Base-by-base conservation (phyloP, 768 basidiomycete genomes). In the Atractiella rhizophila region DNA sequence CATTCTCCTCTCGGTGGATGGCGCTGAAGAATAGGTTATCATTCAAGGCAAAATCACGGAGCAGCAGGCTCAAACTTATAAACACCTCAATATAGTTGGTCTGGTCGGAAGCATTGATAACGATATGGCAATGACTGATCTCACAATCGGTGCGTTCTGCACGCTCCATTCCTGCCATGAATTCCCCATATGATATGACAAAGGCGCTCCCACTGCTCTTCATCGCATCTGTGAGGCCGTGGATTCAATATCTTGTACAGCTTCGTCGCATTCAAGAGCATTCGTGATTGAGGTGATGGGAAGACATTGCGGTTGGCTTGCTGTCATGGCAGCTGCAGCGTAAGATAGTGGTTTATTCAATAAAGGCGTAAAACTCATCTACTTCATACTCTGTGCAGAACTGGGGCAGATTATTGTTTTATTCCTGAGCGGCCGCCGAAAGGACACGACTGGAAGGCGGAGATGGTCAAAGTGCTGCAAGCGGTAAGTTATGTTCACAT, bases 211-310 rank as follows among this genome's bases (percentile, higher is more conserved):
- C 1, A 98, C 88, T 2, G 88, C 88, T 16, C 63, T 98, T 28
- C 85, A 88, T 50, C 71, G 91, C 30, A 96, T 96, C 41, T 96
- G 91, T 60, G 91, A 96, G 59, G 74, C 85, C 21, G 79, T 98
- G 58, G 91, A 98, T 57, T 88, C 83, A 49, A 96, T 98, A 60
- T 88, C 85, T 52, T 86, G 85, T 4, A 96, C 91, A 7, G 91
- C 91, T 6, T 69, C 69, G 48, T 88, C 82, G 41, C 91, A 98
- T 59, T 94, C 85, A 23, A 70, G 91, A 43, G 91, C 91, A 0
- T 98, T 98, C 58, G 86, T 98, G 30, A 67, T 98, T 29, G 91
- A 96, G 59, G 91, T 96, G 39, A 98, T 96, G 91, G 91, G 91
- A n/a, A 65, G 88, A 42, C 81, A 96, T 57, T 96, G 91, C 59